phyloP scores from a whole-genome alignment of 2,329 filamentous ascomycete species.

The Chrysosporium queenslandicum region DNA sequence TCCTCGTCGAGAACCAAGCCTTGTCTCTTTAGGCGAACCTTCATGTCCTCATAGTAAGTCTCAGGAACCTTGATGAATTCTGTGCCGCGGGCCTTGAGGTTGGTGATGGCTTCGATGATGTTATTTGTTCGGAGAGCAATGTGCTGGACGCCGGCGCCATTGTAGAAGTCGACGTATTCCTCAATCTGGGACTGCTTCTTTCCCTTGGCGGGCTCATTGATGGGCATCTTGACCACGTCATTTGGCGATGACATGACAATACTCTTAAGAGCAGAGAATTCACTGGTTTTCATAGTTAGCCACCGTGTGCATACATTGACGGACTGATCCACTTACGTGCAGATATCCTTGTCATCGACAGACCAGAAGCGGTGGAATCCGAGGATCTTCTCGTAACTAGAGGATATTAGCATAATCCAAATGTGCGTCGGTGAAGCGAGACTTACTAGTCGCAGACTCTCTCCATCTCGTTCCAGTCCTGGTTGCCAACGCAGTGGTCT shows the following conservation, averaged over 20 bases:
- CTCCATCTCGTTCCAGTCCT: slow-evolving; percentile 86
- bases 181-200: slow-evolving; percentile 93
- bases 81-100: slow-evolving; percentile 73
- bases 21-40: slow-evolving; percentile 56
- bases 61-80: slow-evolving; percentile 84
- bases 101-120: slow-evolving; percentile 66
- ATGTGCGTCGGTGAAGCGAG: not conserved
- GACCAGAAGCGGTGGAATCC: slow-evolving; percentile 97
- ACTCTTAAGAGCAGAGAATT: slow-evolving; percentile 78
- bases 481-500: slow-evolving; percentile 96
- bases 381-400: slow-evolving; percentile 73
- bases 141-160: slow-evolving; percentile 83
- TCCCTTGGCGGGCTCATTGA: slow-evolving; percentile 86
- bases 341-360: slow-evolving; percentile 86
- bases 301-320: not conserved
- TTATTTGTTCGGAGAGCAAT: slow-evolving; percentile 75
- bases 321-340: slow-evolving; percentile 41
- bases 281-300: slow-evolving; percentile 29
- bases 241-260: slow-evolving; percentile 84
- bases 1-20: slow-evolving; percentile 61
- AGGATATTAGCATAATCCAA: slow-evolving; percentile 2
- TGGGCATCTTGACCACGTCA: slow-evolving; percentile 90
- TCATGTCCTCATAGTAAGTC: slow-evolving; percentile 78
- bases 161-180: slow-evolving; percentile 84
- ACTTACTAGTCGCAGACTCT: slow-evolving; percentile 49